Percentiles rank a stretch among this genome's conserved stretches.
phyloP scores from a whole-genome alignment of 345 rosid species.

The Aethionema arabicum region DNA sequence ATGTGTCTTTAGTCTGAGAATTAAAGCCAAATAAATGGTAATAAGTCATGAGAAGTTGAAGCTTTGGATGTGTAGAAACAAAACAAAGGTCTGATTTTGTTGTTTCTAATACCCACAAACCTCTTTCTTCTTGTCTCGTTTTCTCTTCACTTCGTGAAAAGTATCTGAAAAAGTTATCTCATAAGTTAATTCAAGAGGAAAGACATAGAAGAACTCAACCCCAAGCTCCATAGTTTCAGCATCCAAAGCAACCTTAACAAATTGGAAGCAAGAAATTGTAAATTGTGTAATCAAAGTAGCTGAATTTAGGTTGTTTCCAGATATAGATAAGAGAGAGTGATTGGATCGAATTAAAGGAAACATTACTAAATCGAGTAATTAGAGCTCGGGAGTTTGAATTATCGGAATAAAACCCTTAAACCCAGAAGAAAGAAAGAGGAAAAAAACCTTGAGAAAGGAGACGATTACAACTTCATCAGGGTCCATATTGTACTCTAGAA shows the following conservation, averaged over 20 bases:
- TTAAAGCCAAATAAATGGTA: background rate
- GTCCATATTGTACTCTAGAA: conserved; percentile 76
- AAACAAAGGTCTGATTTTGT: conserved; percentile 5
- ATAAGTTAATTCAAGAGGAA: no score
- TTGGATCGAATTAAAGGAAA: no score
- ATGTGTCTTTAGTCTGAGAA: conserved; percentile 35
- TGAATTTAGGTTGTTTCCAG: no score
- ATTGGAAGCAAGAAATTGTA: no score
- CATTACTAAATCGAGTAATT: conserved; percentile 4
- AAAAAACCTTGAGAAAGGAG: conserved; percentile 76
- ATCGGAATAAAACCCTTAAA: conserved; percentile 4
- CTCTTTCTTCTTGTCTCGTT: conserved; percentile 74
- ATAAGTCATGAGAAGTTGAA: background rate
- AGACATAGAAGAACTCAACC: no score
- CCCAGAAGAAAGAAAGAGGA: background rate
- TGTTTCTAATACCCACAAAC: conserved; percentile 33
- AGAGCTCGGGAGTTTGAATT: background rate
- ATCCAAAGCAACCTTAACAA: no score
- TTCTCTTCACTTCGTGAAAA: conserved; percentile 80
- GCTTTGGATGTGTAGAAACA: background rate
- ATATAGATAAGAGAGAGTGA: no score
- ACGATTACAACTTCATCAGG: conserved; percentile 67
- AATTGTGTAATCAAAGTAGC: no score
- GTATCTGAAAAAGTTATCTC: conserved; percentile 46
- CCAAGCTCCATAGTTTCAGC: no score